Base-by-base conservation (phyloP, 1,284 basidiomycete genomes). In the Vanrija humicola region DNA sequence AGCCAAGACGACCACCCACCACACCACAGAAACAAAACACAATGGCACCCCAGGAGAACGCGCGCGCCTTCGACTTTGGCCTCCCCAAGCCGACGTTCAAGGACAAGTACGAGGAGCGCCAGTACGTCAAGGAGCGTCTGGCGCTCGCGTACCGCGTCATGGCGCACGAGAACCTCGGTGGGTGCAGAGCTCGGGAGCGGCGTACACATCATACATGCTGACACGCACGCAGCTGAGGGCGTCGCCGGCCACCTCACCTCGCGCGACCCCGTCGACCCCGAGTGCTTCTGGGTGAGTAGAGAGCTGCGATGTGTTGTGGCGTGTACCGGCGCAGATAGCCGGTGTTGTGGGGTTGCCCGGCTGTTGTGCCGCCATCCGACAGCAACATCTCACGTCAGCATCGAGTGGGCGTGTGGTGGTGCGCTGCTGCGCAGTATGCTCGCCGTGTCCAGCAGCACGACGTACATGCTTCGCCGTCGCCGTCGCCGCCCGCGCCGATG, bases 161-260 rank as follows among this genome's bases (percentile, higher is more conserved):
- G 12, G 63, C 59, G 12, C 54, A 49, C 15, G 58, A 59, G 26
- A 42, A 52, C 3, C 44, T 62, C n/a, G 59, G 63, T 64, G 43
- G 46, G 63, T 55, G 5, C 2, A 10, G 7, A 12, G 34, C 6
- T 28, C 7, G 28, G 34, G 12, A 12, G 34, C 9, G 12, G 34
- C 2, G 7, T 5, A 14, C 10, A 14, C 1, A 34, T 5, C 6
- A 10, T 28, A 7, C 28, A 28, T 23, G 28, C 28, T 28, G 28
- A 28, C 28, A 28, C 28, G 6, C 10, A 1, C 28, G 28, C 28
- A 34, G 34, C 34, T 12, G 70, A 73, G 46, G 70, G 70, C 18
- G 63, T 70, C 15, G 52, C 62, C 34, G 72, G 72, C 6, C 72
- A 74, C 58, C 73, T 74, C 52, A 73, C 72, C 5, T 68, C 70